These are phyloP conservation scores for Glaciozyma martinii DNA, from an alignment of 768 basidiomycete species.

Conservation along the genomic window DNA sequence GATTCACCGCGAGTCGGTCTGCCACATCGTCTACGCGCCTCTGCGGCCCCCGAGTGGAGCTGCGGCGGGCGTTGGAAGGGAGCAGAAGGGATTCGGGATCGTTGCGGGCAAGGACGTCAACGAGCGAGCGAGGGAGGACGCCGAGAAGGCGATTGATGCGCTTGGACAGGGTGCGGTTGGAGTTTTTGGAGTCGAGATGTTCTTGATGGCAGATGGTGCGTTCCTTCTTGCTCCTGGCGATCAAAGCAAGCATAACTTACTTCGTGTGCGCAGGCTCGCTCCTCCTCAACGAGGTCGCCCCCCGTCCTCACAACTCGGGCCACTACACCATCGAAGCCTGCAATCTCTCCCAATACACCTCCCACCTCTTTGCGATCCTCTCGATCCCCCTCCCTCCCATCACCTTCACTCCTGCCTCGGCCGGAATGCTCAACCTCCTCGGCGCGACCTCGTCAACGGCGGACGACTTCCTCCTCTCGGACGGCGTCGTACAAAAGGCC, in stretches of 20 bases:
- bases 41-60: slow-evolving; percentile 44
- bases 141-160: slow-evolving; percentile 67
- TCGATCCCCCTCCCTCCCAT: slow-evolving; percentile 62
- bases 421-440: slow-evolving; percentile 90
- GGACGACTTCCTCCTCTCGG: slow-evolving; percentile 31
- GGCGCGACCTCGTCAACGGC: slow-evolving; percentile 63
- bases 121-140: slow-evolving; percentile 57
- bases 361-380: slow-evolving; percentile 90
- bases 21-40: slow-evolving; percentile 86
- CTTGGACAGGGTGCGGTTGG: slow-evolving; percentile 67
- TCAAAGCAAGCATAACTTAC: not conserved
- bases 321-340: slow-evolving; percentile 99
- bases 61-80: slow-evolving; percentile 20
- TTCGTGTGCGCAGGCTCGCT: slow-evolving; percentile 50
- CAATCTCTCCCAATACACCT: slow-evolving; percentile 91
- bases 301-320: slow-evolving; percentile 94
- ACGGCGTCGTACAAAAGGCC: slow-evolving; percentile 23
- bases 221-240: slow-evolving; percentile 9
- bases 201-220: slow-evolving; percentile 76
- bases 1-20: slow-evolving; percentile 84
- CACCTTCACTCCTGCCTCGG: slow-evolving; percentile 41
- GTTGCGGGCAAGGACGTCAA: slow-evolving; percentile 49
- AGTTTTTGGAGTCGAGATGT: slow-evolving; percentile 97
- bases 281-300: slow-evolving; percentile 92
- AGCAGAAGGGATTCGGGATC: slow-evolving; percentile 38